A percentile compares a stretch with the other conserved stretches of the same genome.
Evolutionary conservation across 768 basidiomycete species (phyloP).

Genomic region (Cystofilobasidium bisporidii): DNA sequence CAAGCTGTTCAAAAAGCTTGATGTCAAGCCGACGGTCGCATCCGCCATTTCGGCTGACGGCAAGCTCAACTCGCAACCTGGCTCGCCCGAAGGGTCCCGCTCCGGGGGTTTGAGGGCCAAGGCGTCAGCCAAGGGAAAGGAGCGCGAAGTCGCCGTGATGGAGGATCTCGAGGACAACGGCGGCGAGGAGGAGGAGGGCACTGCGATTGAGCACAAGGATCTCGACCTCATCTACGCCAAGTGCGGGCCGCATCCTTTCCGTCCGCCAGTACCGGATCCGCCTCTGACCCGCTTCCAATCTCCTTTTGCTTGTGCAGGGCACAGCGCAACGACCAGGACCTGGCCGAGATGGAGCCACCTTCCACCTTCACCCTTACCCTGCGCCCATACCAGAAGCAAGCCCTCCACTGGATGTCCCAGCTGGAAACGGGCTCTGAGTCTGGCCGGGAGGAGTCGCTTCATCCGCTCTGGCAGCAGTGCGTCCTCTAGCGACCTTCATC

Average conservation of each 20-base stretch:
- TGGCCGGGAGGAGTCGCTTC: slow-evolving; percentile 62
- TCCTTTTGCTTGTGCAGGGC: slow-evolving; percentile 52
- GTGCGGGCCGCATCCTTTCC: too few species aligned
- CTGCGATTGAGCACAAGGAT: slow-evolving; percentile 71
- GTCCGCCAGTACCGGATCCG: too few species aligned
- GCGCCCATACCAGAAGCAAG: slow-evolving; percentile 82
- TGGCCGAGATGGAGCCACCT: slow-evolving; percentile 74
- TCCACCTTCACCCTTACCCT: slow-evolving; percentile 51
- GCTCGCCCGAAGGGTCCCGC: slow-evolving; percentile 41
- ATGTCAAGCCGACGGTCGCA: slow-evolving; percentile 3
- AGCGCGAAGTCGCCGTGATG: slow-evolving; percentile 53
- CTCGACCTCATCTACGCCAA: slow-evolving; percentile 73
- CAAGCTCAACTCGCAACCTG: slow-evolving; percentile 30
- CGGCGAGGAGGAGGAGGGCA: slow-evolving; percentile 67
- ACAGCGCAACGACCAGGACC: slow-evolving; percentile 62
- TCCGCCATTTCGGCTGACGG: slow-evolving; percentile 12
- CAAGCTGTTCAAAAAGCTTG: slow-evolving; percentile 49
- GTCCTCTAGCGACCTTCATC: too few species aligned
- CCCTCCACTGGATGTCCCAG: slow-evolving; percentile 81
- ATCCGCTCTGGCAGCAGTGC: slow-evolving; percentile 90
- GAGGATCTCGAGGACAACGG: slow-evolving; percentile 45
- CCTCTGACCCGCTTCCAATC: neutral
- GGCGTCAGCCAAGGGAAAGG: slow-evolving; percentile 43
- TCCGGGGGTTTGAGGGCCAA: slow-evolving; percentile 41
- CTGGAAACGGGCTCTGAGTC: slow-evolving; percentile 66